A percentile compares a stretch with the other conserved stretches of the same genome.
Evolutionary conservation across 2,329 filamentous ascomycete genomes (phyloP).

Genomic region (Bertia moriformis): DNA sequence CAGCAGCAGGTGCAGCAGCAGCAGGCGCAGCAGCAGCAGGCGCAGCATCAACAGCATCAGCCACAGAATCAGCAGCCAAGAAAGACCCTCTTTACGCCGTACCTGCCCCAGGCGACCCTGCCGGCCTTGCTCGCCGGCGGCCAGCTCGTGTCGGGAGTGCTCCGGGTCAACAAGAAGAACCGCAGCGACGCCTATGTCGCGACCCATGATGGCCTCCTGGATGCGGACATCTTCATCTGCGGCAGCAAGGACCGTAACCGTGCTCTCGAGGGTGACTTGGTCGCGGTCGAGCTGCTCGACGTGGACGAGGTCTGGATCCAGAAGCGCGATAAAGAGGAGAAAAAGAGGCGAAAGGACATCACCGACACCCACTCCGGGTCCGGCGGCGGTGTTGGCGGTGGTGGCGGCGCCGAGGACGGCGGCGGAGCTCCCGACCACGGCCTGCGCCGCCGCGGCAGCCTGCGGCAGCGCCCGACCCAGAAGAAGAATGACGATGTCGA

Average conservation of each 20-base stretch:
- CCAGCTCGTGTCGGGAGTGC: constrained; percentile 86
- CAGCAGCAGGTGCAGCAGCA: too few relatives aligned
- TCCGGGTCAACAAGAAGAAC: constrained; percentile 99
- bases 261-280: constrained; percentile 86
- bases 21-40: too few relatives aligned
- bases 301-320: constrained; percentile 98
- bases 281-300: constrained; percentile 88
- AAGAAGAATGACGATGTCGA: constrained; percentile 99
- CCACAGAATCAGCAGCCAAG: constrained; percentile 78
- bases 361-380: constrained; percentile 75
- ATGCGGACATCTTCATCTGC: constrained; percentile 98
- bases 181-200: constrained; percentile 96
- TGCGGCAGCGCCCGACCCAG: constrained; percentile 90
- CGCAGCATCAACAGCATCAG: constrained; percentile 60
- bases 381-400: constrained; percentile 57
- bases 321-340: constrained; percentile 98
- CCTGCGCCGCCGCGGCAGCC: constrained; percentile 79
- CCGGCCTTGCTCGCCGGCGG: constrained; percentile 82
- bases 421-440: constrained; percentile 60
- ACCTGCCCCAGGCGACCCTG: constrained; percentile 84
- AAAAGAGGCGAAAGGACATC: constrained; percentile 99
- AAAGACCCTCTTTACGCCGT: constrained; percentile 96
- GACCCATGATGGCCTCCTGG: constrained; percentile 70
- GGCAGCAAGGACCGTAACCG: constrained; percentile 98
- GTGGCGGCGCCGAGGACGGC: constrained; percentile 43